phyloP scores from a whole-genome alignment of 148 eudicot genomes.

The Fagopyrum homotropicum region DNA sequence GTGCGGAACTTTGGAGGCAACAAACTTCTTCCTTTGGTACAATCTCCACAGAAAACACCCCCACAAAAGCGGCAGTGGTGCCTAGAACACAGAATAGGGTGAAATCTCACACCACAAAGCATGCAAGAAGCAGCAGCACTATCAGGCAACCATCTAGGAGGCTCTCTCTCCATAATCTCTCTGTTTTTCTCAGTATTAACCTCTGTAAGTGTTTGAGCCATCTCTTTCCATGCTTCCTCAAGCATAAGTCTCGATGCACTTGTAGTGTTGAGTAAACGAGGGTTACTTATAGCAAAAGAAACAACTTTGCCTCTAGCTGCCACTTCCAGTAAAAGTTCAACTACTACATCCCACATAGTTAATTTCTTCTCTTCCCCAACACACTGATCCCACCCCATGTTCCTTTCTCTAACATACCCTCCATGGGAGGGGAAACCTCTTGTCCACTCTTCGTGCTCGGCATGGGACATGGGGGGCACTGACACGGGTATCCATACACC shows the following conservation, averaged over 20 bases:
- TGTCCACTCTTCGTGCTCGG: conserved; percentile 49
- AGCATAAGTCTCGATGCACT: conserved; percentile 34
- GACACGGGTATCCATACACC: conserved; percentile 52
- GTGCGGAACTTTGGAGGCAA: conserved; percentile 42
- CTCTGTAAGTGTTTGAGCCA: conserved; percentile 56
- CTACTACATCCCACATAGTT: conserved; percentile 72
- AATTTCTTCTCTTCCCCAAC: conserved; percentile 43
- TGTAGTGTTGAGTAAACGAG: conserved; percentile 20
- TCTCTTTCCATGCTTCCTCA: conserved; percentile 67
- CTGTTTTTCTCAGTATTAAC: conserved; percentile 29
- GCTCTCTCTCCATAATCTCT: conserved; percentile 48
- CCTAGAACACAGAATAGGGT: conserved; percentile 56
- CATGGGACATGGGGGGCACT: conserved; percentile 43
- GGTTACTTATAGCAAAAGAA: conserved; percentile 38
- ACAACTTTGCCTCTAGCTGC: conserved; percentile 49
- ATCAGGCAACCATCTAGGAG: conserved; percentile 68
- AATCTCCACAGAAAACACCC: conserved; percentile 56
- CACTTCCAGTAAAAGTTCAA: conserved; percentile 35
- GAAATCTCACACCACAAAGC: conserved; percentile 58
- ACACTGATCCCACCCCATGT: conserved; percentile 26
- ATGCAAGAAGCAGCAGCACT: conserved; percentile 60
- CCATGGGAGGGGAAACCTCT: conserved; percentile 44
- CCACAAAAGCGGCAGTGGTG: conserved; percentile 81
- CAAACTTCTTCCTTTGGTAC: conserved; percentile 61
- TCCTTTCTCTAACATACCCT: conserved; percentile 37